Percentiles rank a stretch among this genome's conserved stretches.
Conservation (phyloP, 2,329 filamentous ascomycete species). For the Magnaporthales sp. region DNA sequence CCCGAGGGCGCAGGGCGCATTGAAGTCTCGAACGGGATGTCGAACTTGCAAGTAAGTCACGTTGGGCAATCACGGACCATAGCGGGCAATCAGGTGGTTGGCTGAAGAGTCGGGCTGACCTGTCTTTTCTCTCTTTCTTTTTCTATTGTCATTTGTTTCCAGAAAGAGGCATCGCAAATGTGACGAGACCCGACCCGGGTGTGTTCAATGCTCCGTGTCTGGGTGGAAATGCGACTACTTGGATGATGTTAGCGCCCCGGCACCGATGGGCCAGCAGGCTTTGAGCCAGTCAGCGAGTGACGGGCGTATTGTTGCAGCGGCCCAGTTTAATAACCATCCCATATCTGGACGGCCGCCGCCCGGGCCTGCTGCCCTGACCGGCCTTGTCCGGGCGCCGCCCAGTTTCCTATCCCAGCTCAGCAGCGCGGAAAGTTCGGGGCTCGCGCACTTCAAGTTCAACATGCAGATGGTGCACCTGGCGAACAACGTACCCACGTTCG, state of each 20-base stretch:
- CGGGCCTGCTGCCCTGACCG: neutral
- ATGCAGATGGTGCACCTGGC: neutral
- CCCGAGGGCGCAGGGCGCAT: neutral
- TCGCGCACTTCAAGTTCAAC: constrained; percentile 1
- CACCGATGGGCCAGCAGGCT: neutral
- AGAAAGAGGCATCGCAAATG: constrained; percentile 1
- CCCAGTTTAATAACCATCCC: neutral
- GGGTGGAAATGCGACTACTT: neutral
- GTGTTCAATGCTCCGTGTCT: neutral
- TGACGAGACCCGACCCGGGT: neutral
- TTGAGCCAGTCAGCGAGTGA: neutral
- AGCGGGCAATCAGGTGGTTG: neutral
- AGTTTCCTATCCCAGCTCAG: neutral
- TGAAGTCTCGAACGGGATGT: neutral
- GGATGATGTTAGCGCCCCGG: neutral
- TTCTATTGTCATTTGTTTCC: neutral
- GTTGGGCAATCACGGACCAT: neutral
- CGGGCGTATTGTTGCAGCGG: neutral
- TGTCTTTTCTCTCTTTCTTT: neutral
- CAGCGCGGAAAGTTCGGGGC: neutral
- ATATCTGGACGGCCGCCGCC: neutral
- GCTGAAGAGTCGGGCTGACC: neutral
- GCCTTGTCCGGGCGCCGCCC: neutral
- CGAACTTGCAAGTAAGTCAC: neutral
- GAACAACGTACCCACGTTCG: neutral